Base-by-base conservation (phyloP, 1,284 basidiomycete species). In the Rhodotorula sp. region DNA sequence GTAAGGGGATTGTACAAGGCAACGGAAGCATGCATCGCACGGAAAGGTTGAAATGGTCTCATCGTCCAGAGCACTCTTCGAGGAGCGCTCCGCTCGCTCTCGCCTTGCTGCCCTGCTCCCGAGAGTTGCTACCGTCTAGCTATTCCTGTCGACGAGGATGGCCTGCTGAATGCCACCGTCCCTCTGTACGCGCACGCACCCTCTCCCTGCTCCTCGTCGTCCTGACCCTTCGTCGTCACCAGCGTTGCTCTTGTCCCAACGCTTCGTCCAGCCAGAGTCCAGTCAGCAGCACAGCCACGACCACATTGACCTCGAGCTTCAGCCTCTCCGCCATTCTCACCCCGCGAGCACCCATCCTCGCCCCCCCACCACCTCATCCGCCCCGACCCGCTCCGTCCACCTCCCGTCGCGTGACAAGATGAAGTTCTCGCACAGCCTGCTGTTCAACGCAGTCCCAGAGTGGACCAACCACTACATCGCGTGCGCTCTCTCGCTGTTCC, bases 401-500 rank as follows among this genome's bases (percentile, higher is more conserved):
- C 10, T 12, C 12, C 34, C 48, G 44, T 13, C 46, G 21, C 48
- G 34, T 15, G 51, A 34, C 59, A 76, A 19, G 63, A 80, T 81
- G 79, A 78, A 79, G 64, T 78, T 82, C 79, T 87, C 86, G 62
- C 86, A 87, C 59, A 90, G 92, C 25, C 86, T 97, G 74, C 92
- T 95, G 81, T 94, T 96, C 83, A 97, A 97, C 79, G 90, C 92
- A 34, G 91, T 95, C 54, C 86, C 93, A 1, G 94, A 97, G 74
- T 97, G 95, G 94, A 91, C 90, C 87, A 91, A 94, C 78, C 88
- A 94, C 75, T 97, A 97, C 80, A 90, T 98, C 72, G 87, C 88
- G 87, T 92, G 79, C 76, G 89, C 85, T 17, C 27, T 6, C 32
- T 29, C 37, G 7, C 27, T 17, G 7, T 5, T 25, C 25, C 9